These are phyloP conservation scores for Geotrichum macrosporum DNA, from an alignment of 1,139 yeast species.

Conservation along the genomic window DNA sequence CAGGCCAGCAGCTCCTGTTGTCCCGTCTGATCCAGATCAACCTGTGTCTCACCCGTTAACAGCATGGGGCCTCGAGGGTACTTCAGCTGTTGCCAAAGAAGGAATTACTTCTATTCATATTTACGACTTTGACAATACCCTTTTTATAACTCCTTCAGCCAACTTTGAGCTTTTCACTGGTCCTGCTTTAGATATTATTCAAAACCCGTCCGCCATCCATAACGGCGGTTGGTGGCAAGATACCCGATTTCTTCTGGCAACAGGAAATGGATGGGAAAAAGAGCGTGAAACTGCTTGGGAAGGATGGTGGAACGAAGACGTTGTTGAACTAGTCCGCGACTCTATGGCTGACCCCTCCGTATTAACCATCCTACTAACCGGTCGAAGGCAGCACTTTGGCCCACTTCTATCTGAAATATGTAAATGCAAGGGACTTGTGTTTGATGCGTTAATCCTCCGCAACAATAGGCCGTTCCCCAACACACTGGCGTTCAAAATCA, in stretches of 20 bases:
- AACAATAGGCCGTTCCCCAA: slow-evolving; percentile 23
- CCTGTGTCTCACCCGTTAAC: background rate
- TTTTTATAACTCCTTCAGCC: slow-evolving; percentile 45
- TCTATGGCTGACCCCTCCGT: slow-evolving; percentile 38
- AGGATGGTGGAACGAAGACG: slow-evolving; percentile 44
- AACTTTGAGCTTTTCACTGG: slow-evolving; percentile 40
- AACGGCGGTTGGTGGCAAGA: slow-evolving; percentile 50
- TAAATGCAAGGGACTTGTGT: slow-evolving; percentile 32
- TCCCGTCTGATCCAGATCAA: too few relatives aligned
- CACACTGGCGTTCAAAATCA: slow-evolving; percentile 40
- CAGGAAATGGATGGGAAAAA: slow-evolving; percentile 38
- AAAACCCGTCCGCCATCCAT: slow-evolving; percentile 32
- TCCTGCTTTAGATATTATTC: slow-evolving; percentile 32
- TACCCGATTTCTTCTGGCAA: slow-evolving; percentile 36
- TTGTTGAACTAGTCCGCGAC: slow-evolving; percentile 36
- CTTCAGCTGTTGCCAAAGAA: background rate
- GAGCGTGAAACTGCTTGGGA: slow-evolving; percentile 34
- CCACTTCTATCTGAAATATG: slow-evolving; percentile 33
- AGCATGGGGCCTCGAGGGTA: background rate
- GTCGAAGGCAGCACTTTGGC: slow-evolving; percentile 38
- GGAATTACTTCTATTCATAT: slow-evolving; percentile 35
- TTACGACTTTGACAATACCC: slow-evolving; percentile 49
- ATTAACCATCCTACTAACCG: slow-evolving; percentile 43
- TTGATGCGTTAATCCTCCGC: slow-evolving; percentile 43
- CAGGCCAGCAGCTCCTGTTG: background rate